Evolutionary conservation across 805 yeast species (phyloP).

Genomic region (Kluyveromyces aestuarii): DNA sequence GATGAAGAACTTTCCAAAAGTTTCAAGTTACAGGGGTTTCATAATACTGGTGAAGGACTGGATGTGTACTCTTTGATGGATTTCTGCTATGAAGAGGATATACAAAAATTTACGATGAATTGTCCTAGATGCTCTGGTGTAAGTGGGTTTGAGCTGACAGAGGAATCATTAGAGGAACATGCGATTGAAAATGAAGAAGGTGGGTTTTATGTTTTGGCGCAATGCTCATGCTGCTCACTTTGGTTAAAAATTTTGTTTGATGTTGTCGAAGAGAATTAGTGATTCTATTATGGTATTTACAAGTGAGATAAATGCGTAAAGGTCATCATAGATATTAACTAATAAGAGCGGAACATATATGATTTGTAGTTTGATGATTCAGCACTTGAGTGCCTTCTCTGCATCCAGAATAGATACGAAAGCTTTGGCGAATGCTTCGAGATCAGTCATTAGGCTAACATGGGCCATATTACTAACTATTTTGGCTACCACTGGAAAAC

Average conservation of each 20-base stretch:
- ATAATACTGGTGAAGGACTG: conserved; percentile 52
- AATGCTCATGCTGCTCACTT: conserved; percentile 75
- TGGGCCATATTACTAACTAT: conserved; percentile 63
- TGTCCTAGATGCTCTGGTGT: conserved; percentile 60
- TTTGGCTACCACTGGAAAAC: conserved; percentile 65
- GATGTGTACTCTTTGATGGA: conserved; percentile 61
- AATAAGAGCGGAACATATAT: too few species aligned
- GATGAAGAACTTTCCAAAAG: conserved; percentile 36
- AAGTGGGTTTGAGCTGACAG: conserved; percentile 51
- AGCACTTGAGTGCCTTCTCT: conserved; percentile 27
- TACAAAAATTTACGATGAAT: conserved; percentile 31
- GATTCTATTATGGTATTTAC: background rate
- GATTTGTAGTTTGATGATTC: background rate
- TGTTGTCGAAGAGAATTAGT: conserved; percentile 20
- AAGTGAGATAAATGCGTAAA: background rate
- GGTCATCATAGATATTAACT: too few species aligned
- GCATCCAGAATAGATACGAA: conserved; percentile 51
- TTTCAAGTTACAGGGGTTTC: conserved; percentile 27
- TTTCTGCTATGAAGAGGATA: conserved; percentile 36
- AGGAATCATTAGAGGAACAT: conserved; percentile 47
- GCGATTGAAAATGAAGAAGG: conserved; percentile 38
- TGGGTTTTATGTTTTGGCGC: conserved; percentile 60
- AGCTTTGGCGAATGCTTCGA: conserved; percentile 64
- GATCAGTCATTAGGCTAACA: conserved; percentile 68
- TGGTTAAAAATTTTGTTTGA: conserved; percentile 73